Conservation (phyloP, 2,329 filamentous ascomycete species). For the Hypoxylon sp. region DNA sequence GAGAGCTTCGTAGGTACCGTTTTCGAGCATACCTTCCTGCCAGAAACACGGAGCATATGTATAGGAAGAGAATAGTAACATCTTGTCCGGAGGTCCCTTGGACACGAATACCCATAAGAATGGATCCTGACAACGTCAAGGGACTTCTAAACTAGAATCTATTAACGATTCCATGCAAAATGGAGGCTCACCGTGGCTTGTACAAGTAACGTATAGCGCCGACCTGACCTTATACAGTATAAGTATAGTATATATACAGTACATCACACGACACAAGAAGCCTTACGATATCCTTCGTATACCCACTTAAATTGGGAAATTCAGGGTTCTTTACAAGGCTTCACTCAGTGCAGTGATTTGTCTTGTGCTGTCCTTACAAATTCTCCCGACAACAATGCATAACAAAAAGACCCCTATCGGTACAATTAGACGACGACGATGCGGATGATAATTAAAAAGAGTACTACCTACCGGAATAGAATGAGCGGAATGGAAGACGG, state of each 20-base stretch:
- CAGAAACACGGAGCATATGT: slow-evolving; percentile 1
- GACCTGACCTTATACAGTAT: slow-evolving; percentile 1
- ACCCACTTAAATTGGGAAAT: slow-evolving; percentile 13
- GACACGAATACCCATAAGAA: slow-evolving; percentile 12
- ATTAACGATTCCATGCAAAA: neutral
- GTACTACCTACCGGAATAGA: slow-evolving; percentile 44
- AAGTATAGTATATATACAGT: slow-evolving; percentile 8
- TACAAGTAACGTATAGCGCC: slow-evolving; percentile 4
- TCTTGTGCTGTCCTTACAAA: slow-evolving; percentile 19
- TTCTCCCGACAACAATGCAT: slow-evolving; percentile 3
- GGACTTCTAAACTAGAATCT: neutral
- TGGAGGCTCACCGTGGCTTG: slow-evolving; percentile 21
- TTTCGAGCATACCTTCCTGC: slow-evolving; percentile 6
- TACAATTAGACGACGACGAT: slow-evolving; percentile 31
- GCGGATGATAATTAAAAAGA: slow-evolving; percentile 33
- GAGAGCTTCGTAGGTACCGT: slow-evolving; percentile 11
- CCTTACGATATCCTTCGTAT: neutral
- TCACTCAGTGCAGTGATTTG: too few species aligned
- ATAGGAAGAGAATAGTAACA: slow-evolving; percentile 4
- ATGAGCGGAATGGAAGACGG: slow-evolving; percentile 34
- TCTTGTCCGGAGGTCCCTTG: slow-evolving; percentile 20
- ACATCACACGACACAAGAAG: slow-evolving; percentile 9
- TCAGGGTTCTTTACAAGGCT: slow-evolving; percentile 29
- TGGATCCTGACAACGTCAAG: slow-evolving; percentile 7
- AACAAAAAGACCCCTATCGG: slow-evolving; percentile 10